These are phyloP conservation scores for Lipomyces starkeyi DNA, from an alignment of 805 yeast genomes.

Conservation along the genomic window DNA sequence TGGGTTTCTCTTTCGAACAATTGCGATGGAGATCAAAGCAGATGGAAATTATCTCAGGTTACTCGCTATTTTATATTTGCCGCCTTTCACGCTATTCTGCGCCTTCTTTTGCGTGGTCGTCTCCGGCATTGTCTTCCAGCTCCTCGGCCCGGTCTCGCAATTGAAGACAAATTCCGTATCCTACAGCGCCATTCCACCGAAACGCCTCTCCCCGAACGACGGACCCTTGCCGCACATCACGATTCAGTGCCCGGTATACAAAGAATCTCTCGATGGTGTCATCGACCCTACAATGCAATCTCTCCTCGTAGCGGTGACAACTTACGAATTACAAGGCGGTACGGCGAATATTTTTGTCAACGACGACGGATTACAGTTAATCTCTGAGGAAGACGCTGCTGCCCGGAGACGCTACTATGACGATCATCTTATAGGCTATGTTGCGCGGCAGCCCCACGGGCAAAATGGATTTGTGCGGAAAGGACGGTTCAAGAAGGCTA, in stretches of 20 bases:
- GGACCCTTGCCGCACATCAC: conserved; percentile 30
- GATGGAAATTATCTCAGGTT: conserved; percentile 21
- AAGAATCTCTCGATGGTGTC: conserved; percentile 32
- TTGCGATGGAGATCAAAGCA: conserved; percentile 29
- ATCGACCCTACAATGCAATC: conserved; percentile 34
- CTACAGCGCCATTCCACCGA: conserved; percentile 23
- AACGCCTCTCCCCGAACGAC: conserved; percentile 24
- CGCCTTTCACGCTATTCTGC: conserved; percentile 19
- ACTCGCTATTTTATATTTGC: conserved; percentile 19
- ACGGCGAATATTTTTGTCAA: conserved; percentile 32
- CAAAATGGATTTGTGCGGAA: conserved; percentile 31
- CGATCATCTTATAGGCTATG: conserved; percentile 32
- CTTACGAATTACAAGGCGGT: conserved; percentile 36
- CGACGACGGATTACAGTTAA: conserved; percentile 35
- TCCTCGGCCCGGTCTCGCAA: conserved; percentile 31
- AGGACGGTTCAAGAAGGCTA: conserved; percentile 34
- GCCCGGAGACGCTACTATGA: conserved; percentile 24
- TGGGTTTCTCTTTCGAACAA: conserved; percentile 27
- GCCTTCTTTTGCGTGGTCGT: conserved; percentile 31
- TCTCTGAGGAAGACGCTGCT: conserved; percentile 25
- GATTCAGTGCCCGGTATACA: conserved; percentile 35
- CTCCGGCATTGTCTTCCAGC: conserved; percentile 18
- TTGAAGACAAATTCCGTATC: conserved; percentile 22
- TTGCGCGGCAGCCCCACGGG: conserved; percentile 34
- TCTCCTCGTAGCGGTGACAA: conserved; percentile 26